A percentile compares a stretch with the other conserved stretches of the same genome.
These are phyloP conservation scores for Vanderwaltozyma verrucispora DNA, from an alignment of 805 yeast genomes.

Conservation along the genomic window DNA sequence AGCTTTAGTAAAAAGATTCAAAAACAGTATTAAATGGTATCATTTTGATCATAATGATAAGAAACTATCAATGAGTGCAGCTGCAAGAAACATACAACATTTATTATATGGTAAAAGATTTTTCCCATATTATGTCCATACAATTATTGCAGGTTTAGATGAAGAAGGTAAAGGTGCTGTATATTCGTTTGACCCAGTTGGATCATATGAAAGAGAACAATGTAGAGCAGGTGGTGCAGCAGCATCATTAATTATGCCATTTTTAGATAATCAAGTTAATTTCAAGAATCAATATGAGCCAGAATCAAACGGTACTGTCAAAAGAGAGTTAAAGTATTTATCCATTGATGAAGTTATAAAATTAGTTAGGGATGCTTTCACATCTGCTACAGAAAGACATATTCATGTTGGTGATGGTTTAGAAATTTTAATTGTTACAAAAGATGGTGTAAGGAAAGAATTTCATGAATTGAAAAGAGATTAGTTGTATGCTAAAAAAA, in stretches of 20 bases:
- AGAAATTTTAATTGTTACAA: slow-evolving; percentile 82
- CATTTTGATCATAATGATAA: slow-evolving; percentile 75
- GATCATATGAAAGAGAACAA: slow-evolving; percentile 94
- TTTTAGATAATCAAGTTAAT: slow-evolving; percentile 93
- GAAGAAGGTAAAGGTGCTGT: slow-evolving; percentile 83
- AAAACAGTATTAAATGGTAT: slow-evolving; percentile 69
- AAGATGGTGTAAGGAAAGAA: slow-evolving; percentile 82
- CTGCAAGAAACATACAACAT: slow-evolving; percentile 88
- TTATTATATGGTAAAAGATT: slow-evolving; percentile 84
- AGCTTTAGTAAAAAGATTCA: slow-evolving; percentile 69
- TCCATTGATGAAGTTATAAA: slow-evolving; percentile 75
- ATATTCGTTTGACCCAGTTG: slow-evolving; percentile 95
- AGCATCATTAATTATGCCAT: slow-evolving; percentile 91
- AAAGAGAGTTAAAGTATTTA: slow-evolving; percentile 52
- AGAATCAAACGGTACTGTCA: slow-evolving; percentile 54
- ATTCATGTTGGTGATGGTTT: slow-evolving; percentile 97
- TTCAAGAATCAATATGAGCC: slow-evolving; percentile 90
- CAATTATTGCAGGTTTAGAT: slow-evolving; percentile 89
- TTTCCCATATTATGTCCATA: slow-evolving; percentile 94
- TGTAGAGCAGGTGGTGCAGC: slow-evolving; percentile 99
- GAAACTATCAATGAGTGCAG: slow-evolving; percentile 53
- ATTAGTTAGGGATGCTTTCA: slow-evolving; percentile 86
- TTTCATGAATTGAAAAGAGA: slow-evolving; percentile 83
- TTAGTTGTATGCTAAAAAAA: slow-evolving; percentile 24
- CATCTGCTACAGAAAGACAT: slow-evolving; percentile 96